Conservation (phyloP, 257 asterid genomes). For the Capsicum pubescens region DNA sequence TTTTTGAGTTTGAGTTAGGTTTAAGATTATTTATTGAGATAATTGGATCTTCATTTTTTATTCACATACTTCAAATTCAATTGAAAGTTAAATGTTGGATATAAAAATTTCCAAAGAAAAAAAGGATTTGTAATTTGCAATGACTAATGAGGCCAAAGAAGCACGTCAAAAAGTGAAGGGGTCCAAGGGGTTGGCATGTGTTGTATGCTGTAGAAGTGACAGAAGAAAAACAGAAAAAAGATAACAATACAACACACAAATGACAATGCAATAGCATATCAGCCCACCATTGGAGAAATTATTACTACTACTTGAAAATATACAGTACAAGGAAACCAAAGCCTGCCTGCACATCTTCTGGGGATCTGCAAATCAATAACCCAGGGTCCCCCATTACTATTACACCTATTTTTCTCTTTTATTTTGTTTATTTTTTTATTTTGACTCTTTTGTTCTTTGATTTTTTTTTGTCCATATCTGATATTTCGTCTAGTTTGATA, state of each 20-base stretch:
- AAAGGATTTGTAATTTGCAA: background rate
- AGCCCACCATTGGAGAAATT: constrained; percentile 6
- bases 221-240: constrained; percentile 5
- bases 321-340: constrained; percentile 29
- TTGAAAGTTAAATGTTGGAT: background rate
- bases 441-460: no score
- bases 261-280: constrained; percentile 18
- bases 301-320: constrained; percentile 6
- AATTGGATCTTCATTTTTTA: background rate
- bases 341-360: constrained; percentile 29
- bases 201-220: constrained; percentile 23
- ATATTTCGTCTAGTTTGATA: no score
- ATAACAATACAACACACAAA: background rate
- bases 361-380: constrained; percentile 31
- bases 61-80: background rate
- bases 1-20: background rate
- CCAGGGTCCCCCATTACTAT: background rate
- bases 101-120: background rate
- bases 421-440: no score
- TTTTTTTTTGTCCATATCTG: no score
- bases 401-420: background rate
- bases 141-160: constrained; percentile 1
- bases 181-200: constrained; percentile 9
- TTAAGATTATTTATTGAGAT: background rate
- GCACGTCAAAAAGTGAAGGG: constrained; percentile 11